Evolutionary conservation across 495 filamentous ascomycete genomes (phyloP), one percentile per base, ranked within the genome.

Genomic region (Platismatia glauca): DNA sequence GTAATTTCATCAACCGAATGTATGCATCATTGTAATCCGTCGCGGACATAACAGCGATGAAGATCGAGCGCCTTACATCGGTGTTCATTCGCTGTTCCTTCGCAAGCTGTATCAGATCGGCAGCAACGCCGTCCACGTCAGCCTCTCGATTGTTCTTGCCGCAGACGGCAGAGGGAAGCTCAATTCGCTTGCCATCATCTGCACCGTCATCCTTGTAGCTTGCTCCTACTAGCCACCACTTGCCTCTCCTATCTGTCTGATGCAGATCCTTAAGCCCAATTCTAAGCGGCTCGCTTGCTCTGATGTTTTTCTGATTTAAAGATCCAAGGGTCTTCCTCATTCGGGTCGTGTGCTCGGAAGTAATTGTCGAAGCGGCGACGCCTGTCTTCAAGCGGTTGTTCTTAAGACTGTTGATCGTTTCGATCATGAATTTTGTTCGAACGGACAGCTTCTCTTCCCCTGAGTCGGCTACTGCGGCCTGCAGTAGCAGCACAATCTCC

Each of bases 211-310:
- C 80, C 35, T 79, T 85, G 87, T 91, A 96, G 73, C 90, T 95
- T 16, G 93, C 91, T 52, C 94, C 93, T 31, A 96, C 87, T 41
- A 97, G 82, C 94, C 94, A 97, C 95, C 94, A 97, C 77, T 96
- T 97, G 4, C 94, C 94, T 73, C 88, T 90, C 66, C 87, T 91
- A 27, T 91, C 86, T 4, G 85, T 86, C 60, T 93, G 80, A 59
- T 81, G 81, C 63, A 97, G 89, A 69, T 97, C 94, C 33, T 81
- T 76, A 7, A 96, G 79, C 13, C 88, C 84, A 57, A 95, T 82
- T 27, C 89, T 83, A 50, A 98, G 80, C 20, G 94, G 91, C 68
- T 97, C 90, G 4, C 81, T 86, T 55, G 87, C 84, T 48, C 86
- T 88, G 57, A 89, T 76, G 58, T 77, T 81, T 24, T 85, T 79